Conservation (phyloP, 495 filamentous ascomycete species). For the Cercophora samala region DNA sequence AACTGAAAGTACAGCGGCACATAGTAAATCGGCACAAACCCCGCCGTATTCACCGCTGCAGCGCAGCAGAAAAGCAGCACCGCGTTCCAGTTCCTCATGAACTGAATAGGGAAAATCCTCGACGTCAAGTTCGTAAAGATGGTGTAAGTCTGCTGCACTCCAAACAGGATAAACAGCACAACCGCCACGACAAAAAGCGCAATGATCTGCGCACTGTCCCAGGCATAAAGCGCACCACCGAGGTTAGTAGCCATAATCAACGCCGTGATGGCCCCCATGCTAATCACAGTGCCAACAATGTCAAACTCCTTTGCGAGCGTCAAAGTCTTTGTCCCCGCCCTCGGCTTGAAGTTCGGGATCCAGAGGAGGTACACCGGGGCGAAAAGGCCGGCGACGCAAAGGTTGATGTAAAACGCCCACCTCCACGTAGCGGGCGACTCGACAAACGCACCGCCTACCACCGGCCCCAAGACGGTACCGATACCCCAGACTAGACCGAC, state of each 20-base stretch:
- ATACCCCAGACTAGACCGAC: constrained; percentile 50
- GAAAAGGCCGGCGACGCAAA: constrained; percentile 52
- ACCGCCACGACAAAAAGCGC: constrained; percentile 48
- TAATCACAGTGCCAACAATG: constrained; percentile 42
- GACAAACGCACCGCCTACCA: constrained; percentile 61
- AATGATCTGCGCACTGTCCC: constrained; percentile 52
- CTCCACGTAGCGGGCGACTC: constrained; percentile 51
- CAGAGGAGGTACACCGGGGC: constrained; percentile 57
- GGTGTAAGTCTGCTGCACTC: constrained; percentile 48
- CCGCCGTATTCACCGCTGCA: constrained; percentile 32
- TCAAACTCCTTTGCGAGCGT: constrained; percentile 43
- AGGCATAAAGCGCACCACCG: constrained; percentile 53
- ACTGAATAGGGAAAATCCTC: constrained; percentile 54
- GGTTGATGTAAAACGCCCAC: constrained; percentile 71
- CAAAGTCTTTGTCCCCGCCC: constrained; percentile 27
- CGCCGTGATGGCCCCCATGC: constrained; percentile 36
- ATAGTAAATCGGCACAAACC: constrained; percentile 45
- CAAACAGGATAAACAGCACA: constrained; percentile 49
- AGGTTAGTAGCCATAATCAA: constrained; percentile 53
- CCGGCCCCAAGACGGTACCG: constrained; percentile 54
- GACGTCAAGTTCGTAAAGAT: constrained; percentile 43
- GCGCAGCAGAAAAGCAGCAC: constrained; percentile 45
- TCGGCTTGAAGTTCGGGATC: constrained; percentile 47
- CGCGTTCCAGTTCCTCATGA: constrained; percentile 41
- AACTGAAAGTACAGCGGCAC: constrained; percentile 62